These are phyloP conservation scores for Pythium aristosporum DNA, from an alignment of 352 stramenopile species.

Conservation along the genomic window DNA sequence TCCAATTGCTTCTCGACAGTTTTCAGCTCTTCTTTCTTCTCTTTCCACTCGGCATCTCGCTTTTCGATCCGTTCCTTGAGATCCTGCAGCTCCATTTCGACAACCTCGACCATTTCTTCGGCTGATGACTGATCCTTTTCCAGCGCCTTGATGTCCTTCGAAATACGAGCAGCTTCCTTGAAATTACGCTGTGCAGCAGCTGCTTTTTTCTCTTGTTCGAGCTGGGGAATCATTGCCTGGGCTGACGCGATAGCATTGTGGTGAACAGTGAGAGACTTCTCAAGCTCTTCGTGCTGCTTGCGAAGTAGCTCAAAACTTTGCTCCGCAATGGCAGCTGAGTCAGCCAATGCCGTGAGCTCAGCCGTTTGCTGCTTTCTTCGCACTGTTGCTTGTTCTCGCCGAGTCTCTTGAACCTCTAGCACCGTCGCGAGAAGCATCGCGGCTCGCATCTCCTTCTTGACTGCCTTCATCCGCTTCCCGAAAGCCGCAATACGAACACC, in stretches of 20 bases:
- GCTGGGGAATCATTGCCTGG: slow-evolving; percentile 70
- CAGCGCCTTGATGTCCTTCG: slow-evolving; percentile 84
- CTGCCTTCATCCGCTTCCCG: slow-evolving; percentile 52
- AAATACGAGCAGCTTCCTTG: slow-evolving; percentile 82
- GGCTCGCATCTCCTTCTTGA: slow-evolving; percentile 72
- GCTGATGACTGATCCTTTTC: slow-evolving; percentile 80
- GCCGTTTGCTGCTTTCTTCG: slow-evolving; percentile 76
- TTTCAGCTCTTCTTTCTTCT: slow-evolving; percentile 77
- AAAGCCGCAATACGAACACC: slow-evolving; percentile 47
- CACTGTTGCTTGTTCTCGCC: slow-evolving; percentile 58
- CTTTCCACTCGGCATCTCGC: slow-evolving; percentile 61
- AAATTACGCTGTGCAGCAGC: slow-evolving; percentile 82
- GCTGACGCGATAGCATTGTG: slow-evolving; percentile 82
- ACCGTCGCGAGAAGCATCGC: slow-evolving; percentile 61
- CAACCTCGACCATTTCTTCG: slow-evolving; percentile 81
- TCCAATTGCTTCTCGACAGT: slow-evolving; percentile 77
- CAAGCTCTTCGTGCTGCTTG: slow-evolving; percentile 74
- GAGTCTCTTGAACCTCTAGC: slow-evolving; percentile 71
- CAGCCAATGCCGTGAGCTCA: slow-evolving; percentile 65
- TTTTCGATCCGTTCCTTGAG: slow-evolving; percentile 72
- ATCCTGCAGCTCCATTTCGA: slow-evolving; percentile 83
- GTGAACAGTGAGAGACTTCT: slow-evolving; percentile 72
- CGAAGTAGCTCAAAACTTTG: slow-evolving; percentile 73
- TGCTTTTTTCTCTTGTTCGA: slow-evolving; percentile 81
- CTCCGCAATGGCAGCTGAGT: slow-evolving; percentile 67